Conservation (phyloP, 495 filamentous ascomycete species). For the Podospora sp. region DNA sequence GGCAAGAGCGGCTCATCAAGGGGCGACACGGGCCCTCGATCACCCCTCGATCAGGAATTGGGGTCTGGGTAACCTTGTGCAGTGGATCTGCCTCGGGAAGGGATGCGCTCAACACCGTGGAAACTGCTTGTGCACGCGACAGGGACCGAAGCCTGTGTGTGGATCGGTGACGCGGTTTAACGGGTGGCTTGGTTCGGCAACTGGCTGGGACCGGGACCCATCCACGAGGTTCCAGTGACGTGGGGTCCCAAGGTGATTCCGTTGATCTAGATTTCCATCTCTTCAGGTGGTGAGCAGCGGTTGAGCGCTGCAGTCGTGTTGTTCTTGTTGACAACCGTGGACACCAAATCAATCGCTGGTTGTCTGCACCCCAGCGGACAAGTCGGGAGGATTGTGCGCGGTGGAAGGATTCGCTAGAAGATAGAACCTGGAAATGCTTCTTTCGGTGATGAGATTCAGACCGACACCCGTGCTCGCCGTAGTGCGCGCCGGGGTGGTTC, state of each 20-base stretch:
- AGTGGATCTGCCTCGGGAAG: conserved; percentile 10
- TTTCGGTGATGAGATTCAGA: not conserved
- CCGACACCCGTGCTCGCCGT: not conserved
- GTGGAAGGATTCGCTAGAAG: not conserved
- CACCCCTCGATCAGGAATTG: conserved; percentile 7
- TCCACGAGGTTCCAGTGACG: conserved; percentile 1
- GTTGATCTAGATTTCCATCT: not conserved
- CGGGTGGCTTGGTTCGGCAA: conserved; percentile 7
- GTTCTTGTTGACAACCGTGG: too few species aligned
- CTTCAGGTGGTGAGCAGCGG: not conserved
- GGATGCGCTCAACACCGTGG: not conserved
- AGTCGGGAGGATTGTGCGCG: not conserved
- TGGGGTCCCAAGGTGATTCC: not conserved
- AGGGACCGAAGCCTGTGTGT: conserved; percentile 2
- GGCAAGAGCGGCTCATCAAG: not conserved
- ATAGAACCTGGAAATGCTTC: not conserved
- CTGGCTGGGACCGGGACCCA: not conserved
- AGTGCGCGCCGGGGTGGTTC: not conserved
- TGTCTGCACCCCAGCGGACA: not conserved
- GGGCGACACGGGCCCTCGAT: not conserved
- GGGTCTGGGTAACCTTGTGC: conserved; percentile 6
- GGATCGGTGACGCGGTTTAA: conserved; percentile 11
- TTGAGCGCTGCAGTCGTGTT: not conserved
- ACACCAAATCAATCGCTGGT: not conserved
- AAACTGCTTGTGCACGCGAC: conserved; percentile 5